Base-by-base conservation (phyloP, 768 basidiomycete genomes). In the Porpolomopsis calyptriformis region DNA sequence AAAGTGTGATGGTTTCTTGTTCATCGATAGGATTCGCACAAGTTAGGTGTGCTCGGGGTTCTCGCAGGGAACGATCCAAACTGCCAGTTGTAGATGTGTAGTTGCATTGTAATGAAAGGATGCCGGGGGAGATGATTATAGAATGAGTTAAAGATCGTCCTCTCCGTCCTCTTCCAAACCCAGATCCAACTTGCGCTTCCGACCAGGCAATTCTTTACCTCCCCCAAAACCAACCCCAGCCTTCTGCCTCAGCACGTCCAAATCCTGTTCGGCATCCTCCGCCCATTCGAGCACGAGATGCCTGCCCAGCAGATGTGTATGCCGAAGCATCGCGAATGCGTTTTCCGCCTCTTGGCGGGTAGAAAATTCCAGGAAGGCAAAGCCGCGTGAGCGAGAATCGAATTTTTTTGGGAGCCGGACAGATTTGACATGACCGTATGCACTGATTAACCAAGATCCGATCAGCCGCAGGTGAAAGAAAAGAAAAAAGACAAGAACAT, bases 201-300 rank as follows among this genome's bases (percentile, higher is more conserved):
- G 68, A 5, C 85, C 85, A n/a, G 85, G 85, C 63, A 86, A 61
- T 38, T 74, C 72, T 51, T 68, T 74, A 7, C 83, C 80, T 14
- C 67, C 80, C 2, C 85, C 84, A 54, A 72, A 85, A 10, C 85
- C 85, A 49, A 85, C 78, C 1, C 82, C 85, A 1, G 80, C 83
- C 66, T 90, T 92, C 65, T 76, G 76, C 49, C 92, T 69, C 40
- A 96, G 59, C 46, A 60, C 71, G 24, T 86, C 85, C 43, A 93
- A 57, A 58, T 93, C 85, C 57, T 80, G 77, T 51, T 85, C 85
- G 2, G 70, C 82, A 47, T 86, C 85, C 54, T 84, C 76, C 1
- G 93, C 91, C 92, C 93, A 96, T 61, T 98, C 82, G 35, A 99
- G 68, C 3, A 98, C 91, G 36, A 99, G 66, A 72, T 99, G 96